Base-by-base conservation (phyloP, 805 yeast genomes). In the Yueomyces sinensis region DNA sequence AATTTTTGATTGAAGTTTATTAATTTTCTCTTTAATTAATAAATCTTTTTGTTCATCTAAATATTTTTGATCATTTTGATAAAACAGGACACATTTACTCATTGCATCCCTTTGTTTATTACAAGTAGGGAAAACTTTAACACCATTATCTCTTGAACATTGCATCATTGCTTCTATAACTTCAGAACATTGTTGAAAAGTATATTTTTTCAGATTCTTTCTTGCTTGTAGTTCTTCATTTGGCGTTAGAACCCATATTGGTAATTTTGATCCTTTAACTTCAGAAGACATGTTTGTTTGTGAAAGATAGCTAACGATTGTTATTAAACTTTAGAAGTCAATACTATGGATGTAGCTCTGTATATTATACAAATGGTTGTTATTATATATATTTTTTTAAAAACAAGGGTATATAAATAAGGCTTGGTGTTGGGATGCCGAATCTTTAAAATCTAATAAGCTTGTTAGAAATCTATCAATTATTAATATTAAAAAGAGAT, bases 161-260 rank as follows among this genome's bases (percentile, higher is more conserved):
- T 68, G 69, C 3, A 78, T 72, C 65, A 65, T 62, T 44, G 74
- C 69, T 38, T 70, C 77, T 24, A 87, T 95, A 32, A 64, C 58
- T 15, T 68, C 77, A 45, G 75, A 82, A 52, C 93, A 82, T 37
- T 59, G 54, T 31, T 70, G 66, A 62, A 80, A 80, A 0, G 89
- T 72, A 47, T 65, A 64, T 38, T 62, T 67, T 52, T 80, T 72
- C 76, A 87, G 74, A 46, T 81, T 70, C 44, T 70, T 74, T 47
- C 81, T 72, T 25, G 79, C 75, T 38, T 74, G 70, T 55, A 74
- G 75, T 50, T 82, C 93, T 51, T 82, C 91, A 41, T 66, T 68
- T 13, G 91, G 89, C 0, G 82, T 70, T 17, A 82, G 60, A 41
- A 79, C 70, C 93, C 93, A 82, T 11, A 70, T 61, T 1, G 93